Evolutionary conservation across 2,329 filamentous ascomycete genomes (phyloP).

Genomic region (Aureobasidium sp.): DNA sequence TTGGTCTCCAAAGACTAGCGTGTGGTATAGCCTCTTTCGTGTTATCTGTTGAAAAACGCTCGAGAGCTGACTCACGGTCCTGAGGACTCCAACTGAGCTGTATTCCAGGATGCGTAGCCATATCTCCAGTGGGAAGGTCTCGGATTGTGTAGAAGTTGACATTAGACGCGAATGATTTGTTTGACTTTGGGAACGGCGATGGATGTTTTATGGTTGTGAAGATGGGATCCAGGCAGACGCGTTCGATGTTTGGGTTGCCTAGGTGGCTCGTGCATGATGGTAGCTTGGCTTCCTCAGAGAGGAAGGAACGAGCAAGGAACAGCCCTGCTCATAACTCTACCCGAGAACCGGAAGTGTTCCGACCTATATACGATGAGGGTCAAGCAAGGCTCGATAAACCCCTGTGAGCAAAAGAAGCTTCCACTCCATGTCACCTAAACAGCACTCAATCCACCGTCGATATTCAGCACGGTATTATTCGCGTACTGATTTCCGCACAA

Average conservation of each 20-base stretch:
- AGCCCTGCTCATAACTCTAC: no score
- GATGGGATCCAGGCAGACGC: neutral
- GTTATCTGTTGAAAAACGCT: neutral
- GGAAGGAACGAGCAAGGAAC: no score
- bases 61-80: neutral
- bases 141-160: neutral
- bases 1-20: neutral
- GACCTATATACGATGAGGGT: no score
- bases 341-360: no score
- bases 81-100: neutral
- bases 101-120: neutral
- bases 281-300: no score
- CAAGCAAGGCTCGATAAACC: no score
- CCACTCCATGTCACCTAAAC: neutral
- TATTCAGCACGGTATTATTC: conserved; percentile 78
- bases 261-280: no score
- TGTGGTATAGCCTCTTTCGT: neutral
- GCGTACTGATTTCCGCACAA: conserved; percentile 65
- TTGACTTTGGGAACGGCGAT: neutral
- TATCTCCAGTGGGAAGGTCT: neutral
- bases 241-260: no score
- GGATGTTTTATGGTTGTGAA: neutral
- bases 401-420: no score
- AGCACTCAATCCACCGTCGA: conserved; percentile 78
- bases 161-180: neutral